phyloP scores from a whole-genome alignment of 345 rosid species.

The Syzygium grande region DNA sequence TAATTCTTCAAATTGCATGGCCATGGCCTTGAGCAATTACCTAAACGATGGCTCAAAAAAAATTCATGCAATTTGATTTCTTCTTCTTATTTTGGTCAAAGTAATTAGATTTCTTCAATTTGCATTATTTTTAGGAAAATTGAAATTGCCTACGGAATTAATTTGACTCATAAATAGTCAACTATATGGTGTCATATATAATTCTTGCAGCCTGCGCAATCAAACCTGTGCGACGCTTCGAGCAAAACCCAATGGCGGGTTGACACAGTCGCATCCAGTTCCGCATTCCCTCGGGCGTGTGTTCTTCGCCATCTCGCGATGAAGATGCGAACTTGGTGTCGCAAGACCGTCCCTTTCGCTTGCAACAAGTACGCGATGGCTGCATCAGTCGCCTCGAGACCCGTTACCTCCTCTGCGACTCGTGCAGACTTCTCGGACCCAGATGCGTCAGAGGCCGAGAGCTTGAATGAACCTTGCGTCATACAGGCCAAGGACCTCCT shows the following conservation, averaged over 20 bases:
- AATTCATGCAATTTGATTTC: neutral
- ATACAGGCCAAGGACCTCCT: constrained; percentile 19
- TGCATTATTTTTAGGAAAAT: neutral
- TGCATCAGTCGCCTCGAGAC: neutral
- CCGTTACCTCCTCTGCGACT: neutral
- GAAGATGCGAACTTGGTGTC: neutral
- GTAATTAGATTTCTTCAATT: neutral
- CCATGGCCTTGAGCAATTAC: neutral
- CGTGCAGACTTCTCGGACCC: neutral
- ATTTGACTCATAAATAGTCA: neutral
- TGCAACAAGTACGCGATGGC: neutral
- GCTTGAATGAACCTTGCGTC: neutral
- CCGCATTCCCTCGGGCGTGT: neutral
- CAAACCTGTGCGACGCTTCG: neutral
- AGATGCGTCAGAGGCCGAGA: neutral
- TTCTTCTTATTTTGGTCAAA: neutral
- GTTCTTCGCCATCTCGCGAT: neutral
- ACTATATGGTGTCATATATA: neutral
- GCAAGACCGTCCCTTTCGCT: neutral
- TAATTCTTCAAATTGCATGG: neutral
- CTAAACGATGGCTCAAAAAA: neutral
- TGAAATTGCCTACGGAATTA: neutral
- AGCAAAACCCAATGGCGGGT: neutral
- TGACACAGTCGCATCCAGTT: neutral
- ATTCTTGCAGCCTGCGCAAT: neutral